These are phyloP conservation scores for Cladochytrium replicatum DNA, from an alignment of 192 early-diverging fungal genomes.

Conservation along the genomic window DNA sequence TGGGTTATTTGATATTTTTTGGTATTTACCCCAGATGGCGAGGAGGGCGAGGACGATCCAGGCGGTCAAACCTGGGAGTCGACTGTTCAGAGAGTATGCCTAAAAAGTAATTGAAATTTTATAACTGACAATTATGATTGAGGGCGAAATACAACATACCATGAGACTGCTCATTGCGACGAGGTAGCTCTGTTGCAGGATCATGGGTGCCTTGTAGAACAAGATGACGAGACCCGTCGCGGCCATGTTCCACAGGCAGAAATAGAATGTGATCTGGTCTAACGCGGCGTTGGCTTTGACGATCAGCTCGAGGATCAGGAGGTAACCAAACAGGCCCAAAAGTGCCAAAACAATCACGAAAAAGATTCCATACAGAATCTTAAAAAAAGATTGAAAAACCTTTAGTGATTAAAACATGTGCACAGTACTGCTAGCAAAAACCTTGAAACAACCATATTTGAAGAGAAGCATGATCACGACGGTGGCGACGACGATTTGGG, in stretches of 20 bases:
- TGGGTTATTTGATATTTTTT: too few relatives aligned
- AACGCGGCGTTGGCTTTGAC: conserved; percentile 39
- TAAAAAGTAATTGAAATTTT: conserved; percentile 9
- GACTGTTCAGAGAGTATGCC: conserved; percentile 66
- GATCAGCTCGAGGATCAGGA: conserved; percentile 34
- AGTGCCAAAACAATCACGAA: conserved; percentile 57
- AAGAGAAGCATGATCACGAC: conserved; percentile 66
- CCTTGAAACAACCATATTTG: conserved; percentile 68
- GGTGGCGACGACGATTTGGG: conserved; percentile 69
- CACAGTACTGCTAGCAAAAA: conserved; percentile 11
- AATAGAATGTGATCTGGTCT: conserved; percentile 61
- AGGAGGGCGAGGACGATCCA: conserved; percentile 74
- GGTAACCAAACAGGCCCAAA: conserved; percentile 68
- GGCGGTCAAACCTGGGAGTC: conserved; percentile 60
- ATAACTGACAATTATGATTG: too few relatives aligned
- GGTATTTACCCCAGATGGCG: conserved; percentile 64
- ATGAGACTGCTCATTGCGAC: conserved; percentile 71
- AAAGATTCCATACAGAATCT: conserved; percentile 66
- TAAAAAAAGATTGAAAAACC: too few relatives aligned
- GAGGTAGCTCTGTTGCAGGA: conserved; percentile 67
- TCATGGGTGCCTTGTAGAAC: conserved; percentile 75
- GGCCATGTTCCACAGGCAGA: conserved; percentile 74
- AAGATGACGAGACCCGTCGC: conserved; percentile 47
- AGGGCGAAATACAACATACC: conserved; percentile 44
- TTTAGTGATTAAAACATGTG: too few relatives aligned